phyloP scores from a whole-genome alignment of 148 eudicot genomes.

The Chenopodium suecicum region DNA sequence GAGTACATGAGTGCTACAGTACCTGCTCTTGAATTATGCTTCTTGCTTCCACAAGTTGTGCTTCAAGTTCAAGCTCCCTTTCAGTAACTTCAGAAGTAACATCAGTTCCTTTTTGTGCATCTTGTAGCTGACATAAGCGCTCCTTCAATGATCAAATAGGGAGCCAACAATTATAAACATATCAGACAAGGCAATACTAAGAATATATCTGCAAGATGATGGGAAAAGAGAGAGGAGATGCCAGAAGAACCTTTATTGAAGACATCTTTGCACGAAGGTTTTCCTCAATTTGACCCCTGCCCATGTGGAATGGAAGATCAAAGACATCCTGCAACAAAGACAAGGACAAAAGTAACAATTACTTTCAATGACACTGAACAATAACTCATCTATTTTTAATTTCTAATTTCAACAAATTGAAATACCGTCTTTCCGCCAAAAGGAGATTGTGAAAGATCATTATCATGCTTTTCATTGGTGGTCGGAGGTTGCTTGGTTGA shows the following conservation, averaged over 20 bases:
- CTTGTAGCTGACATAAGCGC: conserved; percentile 91
- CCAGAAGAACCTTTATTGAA: conserved; percentile 70
- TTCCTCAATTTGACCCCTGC: conserved; percentile 94
- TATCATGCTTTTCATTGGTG: conserved; percentile 50
- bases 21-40: conserved; percentile 99
- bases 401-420: not conserved
- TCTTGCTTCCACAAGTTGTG: conserved; percentile 98
- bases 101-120: conserved; percentile 86
- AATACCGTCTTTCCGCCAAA: conserved; percentile 95
- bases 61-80: conserved; percentile 99
- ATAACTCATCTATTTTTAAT: not conserved
- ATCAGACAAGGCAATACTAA: conserved; percentile 17
- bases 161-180: conserved; percentile 3
- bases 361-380: not conserved
- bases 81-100: conserved; percentile 92
- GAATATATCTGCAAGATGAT: not conserved
- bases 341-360: not conserved
- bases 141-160: conserved; percentile 43
- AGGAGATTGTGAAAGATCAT: conserved; percentile 79
- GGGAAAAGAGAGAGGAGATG: not conserved
- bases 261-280: conserved; percentile 87
- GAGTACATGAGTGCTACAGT: not conserved
- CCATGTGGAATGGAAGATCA: conserved; percentile 98
- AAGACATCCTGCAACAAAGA: conserved; percentile 73
- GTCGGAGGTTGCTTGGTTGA: conserved; percentile 59